phyloP scores from a whole-genome alignment of 331 rosid species.

The Quercus tomentella region DNA sequence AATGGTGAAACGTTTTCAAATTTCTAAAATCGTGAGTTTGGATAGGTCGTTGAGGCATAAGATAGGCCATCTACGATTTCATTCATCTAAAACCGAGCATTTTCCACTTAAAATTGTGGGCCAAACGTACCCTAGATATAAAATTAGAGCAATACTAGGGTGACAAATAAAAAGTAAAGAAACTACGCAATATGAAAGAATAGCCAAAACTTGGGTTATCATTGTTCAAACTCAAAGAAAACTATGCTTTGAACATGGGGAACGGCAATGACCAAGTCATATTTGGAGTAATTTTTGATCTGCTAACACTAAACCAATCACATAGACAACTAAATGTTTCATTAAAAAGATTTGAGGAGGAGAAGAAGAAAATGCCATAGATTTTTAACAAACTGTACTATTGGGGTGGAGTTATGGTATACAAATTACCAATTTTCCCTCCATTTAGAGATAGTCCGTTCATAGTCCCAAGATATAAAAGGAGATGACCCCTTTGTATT shows the following conservation, averaged over 20 bases:
- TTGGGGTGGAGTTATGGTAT: not conserved
- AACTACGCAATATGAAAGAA: not conserved
- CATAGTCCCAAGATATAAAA: constrained; percentile 18
- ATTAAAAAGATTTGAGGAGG: no score
- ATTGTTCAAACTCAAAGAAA: not conserved
- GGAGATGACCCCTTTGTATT: constrained; percentile 35
- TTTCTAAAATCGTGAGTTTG: no score
- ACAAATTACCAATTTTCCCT: not conserved
- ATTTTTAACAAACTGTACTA: not conserved
- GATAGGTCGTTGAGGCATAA: no score
- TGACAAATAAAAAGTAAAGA: no score
- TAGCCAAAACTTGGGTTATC: not conserved
- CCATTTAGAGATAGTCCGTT: constrained; percentile 5
- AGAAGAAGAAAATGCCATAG: not conserved
- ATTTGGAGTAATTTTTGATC: not conserved
- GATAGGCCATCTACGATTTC: no score
- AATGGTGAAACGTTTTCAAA: no score
- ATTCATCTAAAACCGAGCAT: no score
- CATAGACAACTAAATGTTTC: not conserved
- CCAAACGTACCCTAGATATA: no score
- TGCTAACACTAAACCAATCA: not conserved
- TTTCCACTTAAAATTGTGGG: no score
- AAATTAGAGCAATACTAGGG: no score
- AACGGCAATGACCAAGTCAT: not conserved
- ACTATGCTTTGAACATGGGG: not conserved